Conservation (phyloP, 352 stramenopile genomes). For the Pythium rhizo-oryzae region DNA sequence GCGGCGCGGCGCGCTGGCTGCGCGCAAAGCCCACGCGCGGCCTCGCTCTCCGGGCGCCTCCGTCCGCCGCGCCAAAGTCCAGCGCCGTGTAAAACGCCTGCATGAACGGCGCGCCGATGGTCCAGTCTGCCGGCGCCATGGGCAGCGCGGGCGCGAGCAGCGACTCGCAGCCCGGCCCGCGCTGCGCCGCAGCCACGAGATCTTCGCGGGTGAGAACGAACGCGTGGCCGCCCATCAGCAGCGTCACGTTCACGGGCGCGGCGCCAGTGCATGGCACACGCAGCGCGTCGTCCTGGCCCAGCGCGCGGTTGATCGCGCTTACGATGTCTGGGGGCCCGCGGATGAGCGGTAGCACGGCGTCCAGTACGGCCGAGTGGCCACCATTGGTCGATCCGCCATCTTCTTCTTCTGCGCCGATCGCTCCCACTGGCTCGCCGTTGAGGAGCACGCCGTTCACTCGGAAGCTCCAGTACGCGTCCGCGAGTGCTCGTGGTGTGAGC, state of each 20-base stretch:
- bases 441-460: conserved; percentile 15
- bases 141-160: background rate
- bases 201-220: conserved; percentile 9
- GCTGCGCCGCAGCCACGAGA: conserved; percentile 5
- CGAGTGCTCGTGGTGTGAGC: too few species aligned
- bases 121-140: conserved; percentile 4
- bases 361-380: conserved; percentile 1
- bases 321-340: conserved; percentile 12
- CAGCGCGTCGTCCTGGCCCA: conserved; percentile 7
- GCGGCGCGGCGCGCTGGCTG: conserved; percentile 9
- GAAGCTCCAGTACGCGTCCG: conserved; percentile 10
- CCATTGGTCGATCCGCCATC: background rate
- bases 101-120: conserved; percentile 23
- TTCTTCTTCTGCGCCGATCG: background rate
- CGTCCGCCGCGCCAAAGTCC: conserved; percentile 10
- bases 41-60: background rate
- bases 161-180: conserved; percentile 18
- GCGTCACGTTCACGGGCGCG: background rate
- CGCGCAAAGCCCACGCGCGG: conserved; percentile 20
- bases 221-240: conserved; percentile 10
- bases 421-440: conserved; percentile 1
- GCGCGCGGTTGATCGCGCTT: conserved; percentile 17
- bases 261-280: conserved; percentile 7
- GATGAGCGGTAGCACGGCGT: conserved; percentile 17
- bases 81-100: conserved; percentile 26